Evolutionary conservation across 2,329 filamentous ascomycete species (phyloP).

Genomic region (Diaporthe sp.): DNA sequence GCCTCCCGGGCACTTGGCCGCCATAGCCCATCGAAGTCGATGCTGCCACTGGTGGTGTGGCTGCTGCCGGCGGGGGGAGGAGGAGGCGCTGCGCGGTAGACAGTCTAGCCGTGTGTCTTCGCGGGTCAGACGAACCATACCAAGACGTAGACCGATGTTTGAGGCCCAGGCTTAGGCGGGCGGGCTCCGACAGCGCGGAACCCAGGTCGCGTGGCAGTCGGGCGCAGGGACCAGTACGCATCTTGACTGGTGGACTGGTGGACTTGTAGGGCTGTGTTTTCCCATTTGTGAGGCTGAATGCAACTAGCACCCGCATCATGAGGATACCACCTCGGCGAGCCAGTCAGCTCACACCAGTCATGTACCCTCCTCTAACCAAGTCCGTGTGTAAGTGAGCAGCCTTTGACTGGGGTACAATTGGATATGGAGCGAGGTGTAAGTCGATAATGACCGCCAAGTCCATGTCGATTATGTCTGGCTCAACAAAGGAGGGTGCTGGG

Average conservation of each 20-base stretch:
- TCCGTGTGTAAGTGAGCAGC: background rate
- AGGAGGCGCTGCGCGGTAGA: constrained; percentile 14
- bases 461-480: background rate
- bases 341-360: constrained; percentile 6
- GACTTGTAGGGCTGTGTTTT: background rate
- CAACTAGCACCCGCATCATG: constrained; percentile 2
- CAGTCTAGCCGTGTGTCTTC: background rate
- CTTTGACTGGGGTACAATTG: constrained; percentile 15
- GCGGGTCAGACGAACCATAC: constrained; percentile 4
- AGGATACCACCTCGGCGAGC: background rate
- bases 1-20: background rate
- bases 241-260: background rate
- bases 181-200: background rate
- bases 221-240: background rate
- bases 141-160: background rate
- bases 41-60: background rate
- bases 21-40: background rate
- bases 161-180: background rate
- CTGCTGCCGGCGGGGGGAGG: background rate
- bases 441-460: background rate
- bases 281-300: background rate
- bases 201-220: background rate
- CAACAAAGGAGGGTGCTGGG: too few relatives aligned
- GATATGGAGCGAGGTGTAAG: background rate
- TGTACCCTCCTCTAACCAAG: background rate